Evolutionary conservation across 768 basidiomycete genomes (phyloP), one percentile per base, ranked within the genome.

Genomic region (Calocybe cyanea): DNA sequence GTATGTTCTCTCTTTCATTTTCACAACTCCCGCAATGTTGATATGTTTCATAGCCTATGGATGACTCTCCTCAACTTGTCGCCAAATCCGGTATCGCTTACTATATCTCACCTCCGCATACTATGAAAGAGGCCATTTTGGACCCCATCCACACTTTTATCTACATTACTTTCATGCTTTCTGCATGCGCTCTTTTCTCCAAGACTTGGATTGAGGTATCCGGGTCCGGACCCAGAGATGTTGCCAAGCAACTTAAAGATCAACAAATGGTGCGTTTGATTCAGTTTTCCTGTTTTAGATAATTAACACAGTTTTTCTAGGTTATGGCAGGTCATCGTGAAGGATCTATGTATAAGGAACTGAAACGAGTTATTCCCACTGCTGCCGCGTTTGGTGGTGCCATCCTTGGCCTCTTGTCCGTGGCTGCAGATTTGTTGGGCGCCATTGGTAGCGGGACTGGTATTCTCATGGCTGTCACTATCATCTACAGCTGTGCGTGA

Each of bases 191-290:
- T 11, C 75, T 97, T 54, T 99, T 98, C 76, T 94, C 91, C 61
- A 98, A 98, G 78, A 97, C 95, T 0, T 99, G 96, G 95, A 98
- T 99, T 53, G 95, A 98, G 58, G 92, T 98, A 25, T 97, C 93
- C 2, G 95, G 96, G 13, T 88, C 85, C 44, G 92, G 96, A 15
- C 96, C 95, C 9, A 71, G 96, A 37, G 95, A 99, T 57, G 84
- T 99, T 45, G 96, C 96, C 21, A 95, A 93, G 67, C 95, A 98
- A 63, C 81, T 98, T 61, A 98, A 98, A 73, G 96, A 98, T 55
- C 95, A 97, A 65, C 88, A 91, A 57, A 93, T 97, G 87, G 95
- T 86, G 30, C n/a, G 67, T 57, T 11, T 23, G 6, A 4, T 39
- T 21, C n/a, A 4, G 25, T 39, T 24, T 8, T 39, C 7, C 25